Evolutionary conservation across 441 rosid genomes (phyloP).

Genomic region (Erodium trifolium): DNA sequence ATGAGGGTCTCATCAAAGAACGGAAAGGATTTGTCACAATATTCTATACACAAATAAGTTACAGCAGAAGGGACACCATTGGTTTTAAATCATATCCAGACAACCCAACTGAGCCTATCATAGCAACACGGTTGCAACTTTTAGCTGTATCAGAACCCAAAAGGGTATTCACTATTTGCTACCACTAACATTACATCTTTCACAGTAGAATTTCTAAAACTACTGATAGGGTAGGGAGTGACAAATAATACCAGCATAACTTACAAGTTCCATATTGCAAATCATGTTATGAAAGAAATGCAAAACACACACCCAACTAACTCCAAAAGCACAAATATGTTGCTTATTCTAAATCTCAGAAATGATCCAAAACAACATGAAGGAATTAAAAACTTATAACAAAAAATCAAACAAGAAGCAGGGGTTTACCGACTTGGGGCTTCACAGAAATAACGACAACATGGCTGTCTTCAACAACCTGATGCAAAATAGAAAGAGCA

Average conservation of each 20-base stretch:
- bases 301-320: not conserved
- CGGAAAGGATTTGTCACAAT: not conserved
- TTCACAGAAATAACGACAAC: conserved; percentile 79
- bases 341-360: not conserved
- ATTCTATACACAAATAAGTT: not conserved
- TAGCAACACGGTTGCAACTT: not conserved
- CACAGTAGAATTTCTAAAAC: not conserved
- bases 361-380: not conserved
- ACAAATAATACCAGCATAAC: not conserved
- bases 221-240: not conserved
- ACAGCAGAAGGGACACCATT: not conserved
- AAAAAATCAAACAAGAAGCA: not conserved
- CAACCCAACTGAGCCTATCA: not conserved
- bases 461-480: conserved; percentile 77
- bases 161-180: not conserved
- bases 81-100: not conserved
- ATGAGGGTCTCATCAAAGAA: not conserved
- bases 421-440: conserved; percentile 74
- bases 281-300: not conserved
- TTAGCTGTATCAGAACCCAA: too few species aligned
- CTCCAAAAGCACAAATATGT: not conserved
- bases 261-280: not conserved
- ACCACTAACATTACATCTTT: not conserved
- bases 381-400: not conserved
- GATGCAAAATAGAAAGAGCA: not conserved